phyloP scores from a whole-genome alignment of 768 basidiomycete species.

The Tylopilus sp. region DNA sequence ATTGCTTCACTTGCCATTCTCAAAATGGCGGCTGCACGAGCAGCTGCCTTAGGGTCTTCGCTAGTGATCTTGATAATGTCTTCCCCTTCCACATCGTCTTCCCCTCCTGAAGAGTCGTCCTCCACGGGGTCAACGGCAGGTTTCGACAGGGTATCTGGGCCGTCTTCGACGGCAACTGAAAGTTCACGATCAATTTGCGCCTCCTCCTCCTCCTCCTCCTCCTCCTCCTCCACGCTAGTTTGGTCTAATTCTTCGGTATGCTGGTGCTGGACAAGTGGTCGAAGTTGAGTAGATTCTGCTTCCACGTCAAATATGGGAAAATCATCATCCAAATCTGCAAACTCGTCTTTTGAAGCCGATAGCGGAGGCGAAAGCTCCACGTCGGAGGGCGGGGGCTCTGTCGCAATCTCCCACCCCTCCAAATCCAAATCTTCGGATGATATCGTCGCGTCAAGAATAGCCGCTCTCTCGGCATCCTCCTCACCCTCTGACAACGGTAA shows the following conservation, averaged over 20 bases:
- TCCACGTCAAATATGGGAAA: conserved; percentile 13
- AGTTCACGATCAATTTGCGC: conserved; percentile 35
- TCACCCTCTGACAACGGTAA: conserved; percentile 11
- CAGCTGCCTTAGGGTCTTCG: conserved; percentile 81
- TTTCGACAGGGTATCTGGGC: not conserved
- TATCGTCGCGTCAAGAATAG: not conserved
- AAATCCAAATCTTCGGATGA: conserved; percentile 3
- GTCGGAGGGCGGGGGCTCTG: conserved; percentile 20
- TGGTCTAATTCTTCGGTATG: conserved; percentile 13
- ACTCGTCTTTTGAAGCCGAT: conserved; percentile 18
- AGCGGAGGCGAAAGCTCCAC: conserved; percentile 6
- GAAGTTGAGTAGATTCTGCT: conserved; percentile 16
- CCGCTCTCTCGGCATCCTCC: conserved; percentile 8
- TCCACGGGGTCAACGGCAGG: conserved; percentile 2
- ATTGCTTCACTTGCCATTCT: conserved; percentile 59
- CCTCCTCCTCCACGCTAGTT: conserved; percentile 18
- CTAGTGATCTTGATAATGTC: conserved; percentile 80
- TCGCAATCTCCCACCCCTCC: conserved; percentile 20
- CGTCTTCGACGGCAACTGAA: conserved; percentile 29
- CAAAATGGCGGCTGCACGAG: conserved; percentile 89
- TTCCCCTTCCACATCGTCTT: conserved; percentile 35
- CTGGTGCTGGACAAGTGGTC: not conserved
- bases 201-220: conserved; percentile 24
- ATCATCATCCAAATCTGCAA: conserved; percentile 15
- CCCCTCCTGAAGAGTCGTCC: conserved; percentile 23